phyloP scores from a whole-genome alignment of 1,284 basidiomycete genomes.

The Moesziomyces antarcticus region DNA sequence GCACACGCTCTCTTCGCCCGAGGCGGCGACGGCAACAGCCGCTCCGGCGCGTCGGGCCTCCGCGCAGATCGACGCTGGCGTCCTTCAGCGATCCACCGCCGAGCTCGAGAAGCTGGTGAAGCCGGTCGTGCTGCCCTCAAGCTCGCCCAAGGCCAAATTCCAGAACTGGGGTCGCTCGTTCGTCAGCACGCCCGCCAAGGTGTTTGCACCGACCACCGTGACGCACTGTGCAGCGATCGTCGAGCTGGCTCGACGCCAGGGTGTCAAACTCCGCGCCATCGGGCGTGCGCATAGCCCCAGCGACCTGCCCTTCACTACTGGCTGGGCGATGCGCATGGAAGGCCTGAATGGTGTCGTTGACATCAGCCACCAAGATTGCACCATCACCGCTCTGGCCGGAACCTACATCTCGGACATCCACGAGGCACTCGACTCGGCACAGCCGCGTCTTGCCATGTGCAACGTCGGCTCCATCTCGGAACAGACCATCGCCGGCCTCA shows the following conservation, averaged over 20 bases:
- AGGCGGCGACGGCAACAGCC: background rate
- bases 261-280: constrained; percentile 80
- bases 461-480: constrained; percentile 97
- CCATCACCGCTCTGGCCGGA: constrained; percentile 60
- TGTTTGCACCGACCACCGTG: constrained; percentile 82
- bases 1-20: constrained; percentile 16
- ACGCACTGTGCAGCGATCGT: constrained; percentile 81
- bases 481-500: constrained; percentile 91
- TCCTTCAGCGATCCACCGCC: constrained; percentile 20
- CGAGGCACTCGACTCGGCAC: constrained; percentile 74
- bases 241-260: constrained; percentile 82
- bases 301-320: constrained; percentile 74
- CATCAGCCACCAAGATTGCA: constrained; percentile 30
- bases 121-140: constrained; percentile 27
- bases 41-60: constrained; percentile 5
- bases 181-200: constrained; percentile 69
- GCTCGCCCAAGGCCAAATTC: constrained; percentile 63
- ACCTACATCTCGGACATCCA: constrained; percentile 67
- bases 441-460: constrained; percentile 78
- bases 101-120: constrained; percentile 34
- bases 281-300: constrained; percentile 93
- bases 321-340: constrained; percentile 65
- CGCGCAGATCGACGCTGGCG: constrained; percentile 16
- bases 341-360: constrained; percentile 57
- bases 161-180: constrained; percentile 73